These are phyloP conservation scores for Canavalia gladiata DNA, from an alignment of 306 rosid genomes.

Conservation along the genomic window DNA sequence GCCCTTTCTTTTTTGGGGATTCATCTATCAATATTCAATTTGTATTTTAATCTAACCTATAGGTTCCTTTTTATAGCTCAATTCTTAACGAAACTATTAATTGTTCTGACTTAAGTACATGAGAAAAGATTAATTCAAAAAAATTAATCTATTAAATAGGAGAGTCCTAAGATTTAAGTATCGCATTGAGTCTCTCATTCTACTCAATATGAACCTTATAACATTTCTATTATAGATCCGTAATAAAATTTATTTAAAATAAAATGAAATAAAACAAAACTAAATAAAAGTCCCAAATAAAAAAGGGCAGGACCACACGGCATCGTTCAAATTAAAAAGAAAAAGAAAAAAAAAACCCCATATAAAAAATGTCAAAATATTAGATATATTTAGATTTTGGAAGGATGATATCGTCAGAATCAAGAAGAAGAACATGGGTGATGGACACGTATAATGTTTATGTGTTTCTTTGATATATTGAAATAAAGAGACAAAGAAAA, in stretches of 20 bases:
- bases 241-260: slow-evolving; percentile 5
- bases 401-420: slow-evolving; percentile 46
- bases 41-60: too few species aligned
- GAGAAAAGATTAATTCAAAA: too few species aligned
- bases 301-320: not conserved
- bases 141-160: too few species aligned
- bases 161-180: too few species aligned
- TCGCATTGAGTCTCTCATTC: too few species aligned
- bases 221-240: not conserved
- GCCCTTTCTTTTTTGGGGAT: too few species aligned
- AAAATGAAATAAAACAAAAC: slow-evolving; percentile 12
- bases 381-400: slow-evolving; percentile 10
- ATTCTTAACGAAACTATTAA: too few species aligned
- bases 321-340: slow-evolving; percentile 43
- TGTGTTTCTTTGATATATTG: slow-evolving; percentile 49
- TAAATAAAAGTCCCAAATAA: not conserved
- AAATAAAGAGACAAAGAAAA: slow-evolving; percentile 57
- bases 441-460: slow-evolving; percentile 64
- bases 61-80: too few species aligned
- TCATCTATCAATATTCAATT: too few species aligned
- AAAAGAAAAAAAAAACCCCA: slow-evolving; percentile 9
- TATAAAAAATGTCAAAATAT: slow-evolving; percentile 9
- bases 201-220: too few species aligned
- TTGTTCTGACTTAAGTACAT: too few species aligned
- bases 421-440: slow-evolving; percentile 68